A percentile compares a stretch with the other conserved stretches of the same genome.
Evolutionary conservation across 2,329 filamentous ascomycete species (phyloP).

Genomic region (Leptographium flavum): DNA sequence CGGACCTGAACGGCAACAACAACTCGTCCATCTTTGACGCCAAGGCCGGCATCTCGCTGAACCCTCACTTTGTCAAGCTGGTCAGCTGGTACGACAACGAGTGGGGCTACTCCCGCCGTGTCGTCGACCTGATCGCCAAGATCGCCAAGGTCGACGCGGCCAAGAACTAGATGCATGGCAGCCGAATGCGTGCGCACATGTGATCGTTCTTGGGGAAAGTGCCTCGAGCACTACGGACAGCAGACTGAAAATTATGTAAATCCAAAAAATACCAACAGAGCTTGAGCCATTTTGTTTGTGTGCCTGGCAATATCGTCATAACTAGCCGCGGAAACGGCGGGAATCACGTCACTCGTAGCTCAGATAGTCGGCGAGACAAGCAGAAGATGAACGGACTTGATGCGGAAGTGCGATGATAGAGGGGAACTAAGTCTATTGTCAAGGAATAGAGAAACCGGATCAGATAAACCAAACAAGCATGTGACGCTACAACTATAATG

Average conservation of each 20-base stretch:
- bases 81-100: constrained; percentile 99
- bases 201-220: not conserved
- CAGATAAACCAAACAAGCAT: too few relatives aligned
- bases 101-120: constrained; percentile 98
- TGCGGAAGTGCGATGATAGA: too few relatives aligned
- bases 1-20: constrained; percentile 82
- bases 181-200: not conserved
- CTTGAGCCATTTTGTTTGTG: too few relatives aligned
- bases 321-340: too few relatives aligned
- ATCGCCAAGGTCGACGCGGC: constrained; percentile 60
- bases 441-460: too few relatives aligned
- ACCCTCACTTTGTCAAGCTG: constrained; percentile 98
- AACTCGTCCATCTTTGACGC: constrained; percentile 98
- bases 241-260: not conserved
- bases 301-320: too few relatives aligned
- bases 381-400: too few relatives aligned
- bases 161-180: not conserved
- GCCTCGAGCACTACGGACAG: not conserved
- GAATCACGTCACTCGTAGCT: too few relatives aligned
- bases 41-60: constrained; percentile 97
- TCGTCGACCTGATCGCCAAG: constrained; percentile 68
- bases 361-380: too few relatives aligned
- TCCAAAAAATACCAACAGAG: too few relatives aligned
- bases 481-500: too few relatives aligned
- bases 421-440: too few relatives aligned